A percentile compares a stretch with the other conserved stretches of the same genome.
These are phyloP conservation scores for Agrostemma githago DNA, from an alignment of 148 eudicot species.

Conservation along the genomic window DNA sequence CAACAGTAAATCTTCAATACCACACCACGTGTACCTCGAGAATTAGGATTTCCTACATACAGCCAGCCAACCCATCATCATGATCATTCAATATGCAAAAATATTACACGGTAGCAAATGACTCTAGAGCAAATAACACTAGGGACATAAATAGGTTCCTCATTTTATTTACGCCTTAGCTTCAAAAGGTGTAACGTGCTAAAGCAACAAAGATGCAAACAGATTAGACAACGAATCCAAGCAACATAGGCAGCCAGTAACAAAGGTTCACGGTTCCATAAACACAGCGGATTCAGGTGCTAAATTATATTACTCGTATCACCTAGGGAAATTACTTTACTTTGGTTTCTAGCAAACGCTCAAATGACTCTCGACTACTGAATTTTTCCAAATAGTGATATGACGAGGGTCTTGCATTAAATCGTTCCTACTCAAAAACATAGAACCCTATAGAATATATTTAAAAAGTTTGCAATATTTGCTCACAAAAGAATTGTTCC, in stretches of 20 bases:
- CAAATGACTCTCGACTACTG: too few relatives aligned
- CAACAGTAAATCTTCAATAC: background rate
- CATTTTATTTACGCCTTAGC: background rate
- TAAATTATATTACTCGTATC: too few relatives aligned
- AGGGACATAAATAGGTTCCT: background rate
- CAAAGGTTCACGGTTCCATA: background rate
- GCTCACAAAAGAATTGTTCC: background rate
- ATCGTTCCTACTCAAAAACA: background rate
- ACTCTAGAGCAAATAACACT: background rate
- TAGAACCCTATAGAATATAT: background rate
- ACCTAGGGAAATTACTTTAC: background rate
- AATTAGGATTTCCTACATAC: constrained; percentile 17
- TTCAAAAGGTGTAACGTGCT: background rate
- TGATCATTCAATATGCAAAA: background rate
- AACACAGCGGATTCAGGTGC: background rate
- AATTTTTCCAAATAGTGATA: too few relatives aligned
- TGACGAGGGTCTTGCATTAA: background rate
- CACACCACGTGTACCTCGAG: background rate
- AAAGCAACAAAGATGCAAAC: background rate
- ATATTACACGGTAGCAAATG: background rate
- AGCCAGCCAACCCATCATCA: background rate
- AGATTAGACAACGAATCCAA: too few relatives aligned
- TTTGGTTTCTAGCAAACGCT: too few relatives aligned
- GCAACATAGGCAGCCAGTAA: background rate
- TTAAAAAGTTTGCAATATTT: background rate